phyloP scores from a whole-genome alignment of 371 early-diverging fungal genomes.

The Polyrhizophydium stewartii region DNA sequence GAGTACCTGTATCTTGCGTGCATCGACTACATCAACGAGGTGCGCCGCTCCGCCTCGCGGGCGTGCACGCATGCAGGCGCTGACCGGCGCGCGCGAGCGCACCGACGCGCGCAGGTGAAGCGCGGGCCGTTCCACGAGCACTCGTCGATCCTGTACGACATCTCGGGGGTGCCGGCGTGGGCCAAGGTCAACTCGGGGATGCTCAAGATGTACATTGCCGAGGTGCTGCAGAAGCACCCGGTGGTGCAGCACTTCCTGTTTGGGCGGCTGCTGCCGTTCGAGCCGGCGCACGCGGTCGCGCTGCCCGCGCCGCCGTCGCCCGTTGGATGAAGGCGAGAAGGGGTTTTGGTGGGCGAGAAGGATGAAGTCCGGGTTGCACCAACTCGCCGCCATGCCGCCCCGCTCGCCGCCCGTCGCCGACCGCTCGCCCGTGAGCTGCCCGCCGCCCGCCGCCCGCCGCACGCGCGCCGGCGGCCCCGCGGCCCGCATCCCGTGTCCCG shows the following conservation, averaged over 20 bases:
- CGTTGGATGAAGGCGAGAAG: too few species aligned
- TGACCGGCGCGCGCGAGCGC: too few species aligned
- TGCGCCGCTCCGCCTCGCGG: conserved; percentile 4
- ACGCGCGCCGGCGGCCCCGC: too few species aligned
- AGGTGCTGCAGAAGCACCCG: conserved; percentile 93
- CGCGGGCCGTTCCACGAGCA: conserved; percentile 62
- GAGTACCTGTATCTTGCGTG: conserved; percentile 93
- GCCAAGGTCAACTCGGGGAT: conserved; percentile 91
- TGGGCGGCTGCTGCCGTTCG: conserved; percentile 59
- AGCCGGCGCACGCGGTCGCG: not conserved
- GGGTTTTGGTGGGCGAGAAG: too few species aligned
- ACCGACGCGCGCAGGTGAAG: conserved; percentile 25
- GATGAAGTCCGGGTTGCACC: too few species aligned
- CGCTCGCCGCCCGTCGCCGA: too few species aligned
- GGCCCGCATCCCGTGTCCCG: not conserved
- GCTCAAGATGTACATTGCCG: conserved; percentile 97
- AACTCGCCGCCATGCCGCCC: too few species aligned
- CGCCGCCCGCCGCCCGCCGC: not conserved
- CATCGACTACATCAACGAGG: conserved; percentile 81
- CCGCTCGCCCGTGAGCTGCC: too few species aligned
- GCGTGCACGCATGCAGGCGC: too few species aligned
- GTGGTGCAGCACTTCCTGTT: conserved; percentile 99
- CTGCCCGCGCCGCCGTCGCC: not conserved
- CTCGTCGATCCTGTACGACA: conserved; percentile 96
- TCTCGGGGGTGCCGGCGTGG: conserved; percentile 90